A percentile compares a stretch with the other conserved stretches of the same genome.
These are phyloP conservation scores for Sophora flavescens DNA, from an alignment of 306 rosid genomes.

Conservation along the genomic window DNA sequence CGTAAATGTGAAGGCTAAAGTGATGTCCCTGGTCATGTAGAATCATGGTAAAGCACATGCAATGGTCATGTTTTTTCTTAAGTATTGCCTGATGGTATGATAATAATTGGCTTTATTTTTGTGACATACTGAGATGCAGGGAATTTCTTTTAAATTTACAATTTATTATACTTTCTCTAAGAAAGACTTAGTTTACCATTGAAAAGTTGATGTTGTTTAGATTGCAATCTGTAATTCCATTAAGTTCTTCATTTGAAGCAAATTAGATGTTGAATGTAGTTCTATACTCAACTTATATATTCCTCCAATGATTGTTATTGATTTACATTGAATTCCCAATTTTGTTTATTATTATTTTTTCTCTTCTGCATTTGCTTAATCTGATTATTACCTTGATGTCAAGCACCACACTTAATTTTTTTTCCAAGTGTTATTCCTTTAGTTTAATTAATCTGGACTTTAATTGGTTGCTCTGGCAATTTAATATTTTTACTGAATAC, in stretches of 20 bases:
- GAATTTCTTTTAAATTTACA: not conserved
- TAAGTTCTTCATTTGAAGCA: slow-evolving; percentile 20
- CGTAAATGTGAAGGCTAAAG: slow-evolving; percentile 89
- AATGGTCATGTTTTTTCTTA: slow-evolving; percentile 19
- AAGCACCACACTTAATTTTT: not conserved
- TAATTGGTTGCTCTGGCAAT: slow-evolving; percentile 6
- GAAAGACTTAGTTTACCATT: not conserved
- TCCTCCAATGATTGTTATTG: slow-evolving; percentile 12
- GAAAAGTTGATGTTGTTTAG: slow-evolving; percentile 11
- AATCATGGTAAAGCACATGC: slow-evolving; percentile 75
- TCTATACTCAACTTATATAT: slow-evolving; percentile 1
- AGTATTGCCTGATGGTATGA: slow-evolving; percentile 19
- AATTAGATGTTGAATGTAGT: slow-evolving; percentile 29
- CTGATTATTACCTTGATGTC: slow-evolving; percentile 20
- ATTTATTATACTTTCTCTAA: slow-evolving; percentile 10
- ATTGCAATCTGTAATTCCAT: slow-evolving; percentile 15
- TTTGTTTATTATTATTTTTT: slow-evolving; percentile 28
- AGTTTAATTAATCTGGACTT: not conserved
- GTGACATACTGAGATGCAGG: slow-evolving; percentile 7
- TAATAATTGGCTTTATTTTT: slow-evolving; percentile 15
- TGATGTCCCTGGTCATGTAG: slow-evolving; percentile 95
- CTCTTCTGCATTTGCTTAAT: slow-evolving; percentile 29
- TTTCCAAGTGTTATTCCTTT: slow-evolving; percentile 2
- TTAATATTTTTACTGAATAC: slow-evolving; percentile 25
- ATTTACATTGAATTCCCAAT: slow-evolving; percentile 12